Base-by-base conservation (phyloP, 1,139 yeast species). In the Scheffersomyces titani region DNA sequence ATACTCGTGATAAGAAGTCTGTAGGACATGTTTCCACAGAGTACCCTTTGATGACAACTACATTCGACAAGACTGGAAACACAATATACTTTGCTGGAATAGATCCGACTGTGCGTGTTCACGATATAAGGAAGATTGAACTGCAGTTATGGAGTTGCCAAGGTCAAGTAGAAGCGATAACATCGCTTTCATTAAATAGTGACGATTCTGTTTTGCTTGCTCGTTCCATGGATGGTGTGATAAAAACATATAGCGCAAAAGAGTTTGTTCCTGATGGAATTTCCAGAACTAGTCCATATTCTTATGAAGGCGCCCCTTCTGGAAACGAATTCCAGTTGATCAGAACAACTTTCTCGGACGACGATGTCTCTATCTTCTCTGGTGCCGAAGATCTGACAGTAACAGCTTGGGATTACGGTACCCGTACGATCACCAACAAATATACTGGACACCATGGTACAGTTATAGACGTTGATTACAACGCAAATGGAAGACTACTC, bases 381-480 rank as follows among this genome's bases (percentile, higher is more conserved):
- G 96, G 94, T 0, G 82, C 92, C 0, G 84, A 83, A 46, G 93
- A 89, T 66, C 76, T 80, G 5, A 76, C 85, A 2, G 80, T 83
- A 0, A 83, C 85, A 3, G 65, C 80, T 3, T 90, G 94, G 92
- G 88, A 87, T 59, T 72, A 81, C n/a, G 75, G 77, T 3, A 73
- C 87, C 0, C 74, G 85, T 54, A 76, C 76, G 52, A 61, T 87
- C 21, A 60, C 77, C 13, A 73, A 77, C 52, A 86, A 86, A 63
- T 70, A 80, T 16, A 73, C 77, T 3, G 93, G 92, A 1, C 94
- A 89, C 64, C 64, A 68, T 6, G 90, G 92, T 0, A 71, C 86
- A 0, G 90, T 87, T 0, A 71, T 87, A 36, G 92, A 85, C 66
- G 83, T 88, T 4, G 85, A 81, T 62, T 78, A 71, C 58, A 83